Percentiles rank a stretch among this genome's conserved stretches.
phyloP scores from a whole-genome alignment of 1,284 basidiomycete genomes.

The Violaceomyces palustris region DNA sequence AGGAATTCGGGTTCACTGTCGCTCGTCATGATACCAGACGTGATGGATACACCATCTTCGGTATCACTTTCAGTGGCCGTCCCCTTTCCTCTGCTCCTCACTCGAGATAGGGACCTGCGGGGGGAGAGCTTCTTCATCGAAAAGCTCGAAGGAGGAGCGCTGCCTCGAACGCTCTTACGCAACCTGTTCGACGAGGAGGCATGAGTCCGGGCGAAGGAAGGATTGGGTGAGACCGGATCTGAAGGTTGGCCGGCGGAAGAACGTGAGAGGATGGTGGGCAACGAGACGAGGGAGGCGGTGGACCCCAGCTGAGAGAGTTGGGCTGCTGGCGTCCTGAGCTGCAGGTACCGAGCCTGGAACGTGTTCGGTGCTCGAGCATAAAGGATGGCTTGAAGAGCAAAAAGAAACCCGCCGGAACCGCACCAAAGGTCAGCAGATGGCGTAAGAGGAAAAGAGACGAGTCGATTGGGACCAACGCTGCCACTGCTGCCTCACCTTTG shows the following conservation, averaged over 20 bases:
- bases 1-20: conserved; percentile 34
- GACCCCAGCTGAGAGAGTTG: conserved; percentile 34
- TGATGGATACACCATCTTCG: conserved; percentile 12
- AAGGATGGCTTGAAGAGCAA: conserved; percentile 66
- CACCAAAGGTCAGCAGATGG: conserved; percentile 3
- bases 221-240: too few relatives aligned
- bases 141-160: conserved; percentile 32
- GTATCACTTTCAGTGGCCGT: too few relatives aligned
- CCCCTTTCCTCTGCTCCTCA: too few relatives aligned
- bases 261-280: conserved; percentile 14
- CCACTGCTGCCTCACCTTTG: conserved; percentile 63
- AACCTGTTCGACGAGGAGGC: too few relatives aligned
- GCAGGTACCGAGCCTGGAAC: conserved; percentile 57
- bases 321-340: conserved; percentile 60
- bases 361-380: conserved; percentile 71
- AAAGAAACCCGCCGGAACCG: background rate
- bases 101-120: conserved; percentile 14
- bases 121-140: conserved; percentile 14
- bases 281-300: conserved; percentile 26
- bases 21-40: conserved; percentile 25
- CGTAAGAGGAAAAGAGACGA: background rate
- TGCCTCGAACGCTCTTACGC: conserved; percentile 14
- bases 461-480: background rate
- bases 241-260: conserved; percentile 2
- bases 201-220: too few relatives aligned